Base-by-base conservation (phyloP, 1,284 basidiomycete species). In the Trametes polyzona region DNA sequence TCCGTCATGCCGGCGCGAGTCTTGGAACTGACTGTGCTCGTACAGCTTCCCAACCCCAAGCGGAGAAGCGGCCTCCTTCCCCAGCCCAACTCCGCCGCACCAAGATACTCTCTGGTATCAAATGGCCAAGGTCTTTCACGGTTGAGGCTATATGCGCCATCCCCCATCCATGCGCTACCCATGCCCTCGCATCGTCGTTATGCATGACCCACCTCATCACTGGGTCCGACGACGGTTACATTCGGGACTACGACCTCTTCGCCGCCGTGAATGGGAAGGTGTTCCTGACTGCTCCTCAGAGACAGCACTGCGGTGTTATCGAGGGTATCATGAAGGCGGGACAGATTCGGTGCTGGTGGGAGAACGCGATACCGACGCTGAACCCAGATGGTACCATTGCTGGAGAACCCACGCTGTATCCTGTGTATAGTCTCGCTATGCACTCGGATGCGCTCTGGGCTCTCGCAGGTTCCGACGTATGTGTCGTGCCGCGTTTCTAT, bases 111-210 rank as follows among this genome's bases (percentile, higher is more conserved):
- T 69, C 73, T 9, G 60, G 68, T 24, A 61, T 71, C 2, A 59
- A 59, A 16, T 70, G 74, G 53, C 78, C 81, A 4, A 69, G 83
- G 26, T 83, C 90, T 0, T 92, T 89, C 68, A 88, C 88, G 3
- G 90, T 98, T n/a, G 95, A 97, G 73, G 95, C 96, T 14, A 86
- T 96, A 58, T 93, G 92, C 62, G 95, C 95, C 14, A 87, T 96
- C 47, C 93, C 95, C 0, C 92, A 97, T 65, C 93, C 93, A 1
- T 84, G 84, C 2, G 88, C 94, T 3, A 94, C 93, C 0, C 93
- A 97, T 74, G 83, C 92, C 12, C 83, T 98, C 21, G 88, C 94
- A 1, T 79, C 92, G 4, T 93, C 93, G 0, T 74, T 84, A n/a
- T 97, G 96, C 73, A 87, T 94, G 80, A 87, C 90, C 24, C 93